phyloP scores from a whole-genome alignment of 169 alveolate species.

The Plasmodium gonderi region DNA sequence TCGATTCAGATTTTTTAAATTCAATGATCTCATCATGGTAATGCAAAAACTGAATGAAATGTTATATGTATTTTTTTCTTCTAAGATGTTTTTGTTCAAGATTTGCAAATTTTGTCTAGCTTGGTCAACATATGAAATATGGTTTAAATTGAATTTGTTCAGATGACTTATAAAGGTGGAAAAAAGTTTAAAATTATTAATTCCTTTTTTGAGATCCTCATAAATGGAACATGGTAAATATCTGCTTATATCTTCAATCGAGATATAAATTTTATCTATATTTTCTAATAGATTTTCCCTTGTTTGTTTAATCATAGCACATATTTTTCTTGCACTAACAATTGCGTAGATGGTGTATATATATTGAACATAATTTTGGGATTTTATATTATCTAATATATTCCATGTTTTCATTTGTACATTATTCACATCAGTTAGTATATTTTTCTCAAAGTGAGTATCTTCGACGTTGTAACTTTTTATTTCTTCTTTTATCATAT shows the following conservation, averaged over 20 bases:
- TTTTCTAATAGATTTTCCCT: background rate
- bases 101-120: background rate
- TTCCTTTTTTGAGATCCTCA: constrained; percentile 19
- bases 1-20: constrained; percentile 26
- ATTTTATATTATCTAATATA: constrained; percentile 44
- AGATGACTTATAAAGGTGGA: background rate
- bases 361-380: constrained; percentile 49
- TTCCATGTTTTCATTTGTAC: background rate
- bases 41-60: background rate
- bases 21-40: constrained; percentile 22
- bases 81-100: background rate
- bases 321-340: constrained; percentile 36
- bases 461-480: constrained; percentile 34
- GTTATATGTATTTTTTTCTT: background rate
- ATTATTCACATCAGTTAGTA: background rate
- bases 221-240: constrained; percentile 27
- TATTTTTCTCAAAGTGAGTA: background rate
- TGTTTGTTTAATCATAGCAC: constrained; percentile 27
- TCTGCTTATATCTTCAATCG: background rate
- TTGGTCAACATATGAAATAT: background rate
- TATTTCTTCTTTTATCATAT: constrained; percentile 41
- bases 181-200: background rate
- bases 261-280: constrained; percentile 5
- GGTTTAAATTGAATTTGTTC: background rate
- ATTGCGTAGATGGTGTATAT: constrained; percentile 42